These are phyloP conservation scores for Ephemerocybe angulata DNA, from an alignment of 768 basidiomycete genomes.

Conservation along the genomic window DNA sequence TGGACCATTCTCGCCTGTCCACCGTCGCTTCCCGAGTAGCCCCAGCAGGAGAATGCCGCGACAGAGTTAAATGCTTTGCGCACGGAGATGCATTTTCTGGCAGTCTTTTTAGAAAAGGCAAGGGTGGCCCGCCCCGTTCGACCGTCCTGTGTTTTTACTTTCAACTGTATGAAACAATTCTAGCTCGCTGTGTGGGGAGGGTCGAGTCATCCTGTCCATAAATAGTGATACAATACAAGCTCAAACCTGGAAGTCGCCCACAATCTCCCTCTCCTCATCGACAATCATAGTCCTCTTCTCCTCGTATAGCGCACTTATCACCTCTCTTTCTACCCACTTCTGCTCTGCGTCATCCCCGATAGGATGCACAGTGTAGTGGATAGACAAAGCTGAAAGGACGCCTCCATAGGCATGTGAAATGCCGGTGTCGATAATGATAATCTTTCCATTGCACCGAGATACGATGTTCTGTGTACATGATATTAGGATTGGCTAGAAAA, in stretches of 20 bases:
- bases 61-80: too few species aligned
- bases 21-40: too few species aligned
- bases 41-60: too few species aligned
- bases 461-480: conserved; percentile 57
- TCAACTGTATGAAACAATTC: too few species aligned
- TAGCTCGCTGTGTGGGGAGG: too few species aligned
- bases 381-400: conserved; percentile 80
- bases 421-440: conserved; percentile 97
- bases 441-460: conserved; percentile 83
- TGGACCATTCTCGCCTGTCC: too few species aligned
- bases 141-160: too few species aligned
- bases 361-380: conserved; percentile 80
- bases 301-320: conserved; percentile 62
- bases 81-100: too few species aligned
- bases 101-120: too few species aligned
- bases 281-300: conserved; percentile 51
- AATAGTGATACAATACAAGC: not conserved
- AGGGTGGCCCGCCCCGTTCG: too few species aligned
- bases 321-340: conserved; percentile 59
- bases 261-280: conserved; percentile 43
- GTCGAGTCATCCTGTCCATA: too few species aligned
- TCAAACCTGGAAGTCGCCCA: conserved; percentile 34
- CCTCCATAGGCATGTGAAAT: conserved; percentile 97
- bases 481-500: not conserved
- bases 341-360: conserved; percentile 34